A percentile compares a stretch with the other conserved stretches of the same genome.
Evolutionary conservation across 768 basidiomycete genomes (phyloP).

Genomic region (Leccinum longicurvipes): DNA sequence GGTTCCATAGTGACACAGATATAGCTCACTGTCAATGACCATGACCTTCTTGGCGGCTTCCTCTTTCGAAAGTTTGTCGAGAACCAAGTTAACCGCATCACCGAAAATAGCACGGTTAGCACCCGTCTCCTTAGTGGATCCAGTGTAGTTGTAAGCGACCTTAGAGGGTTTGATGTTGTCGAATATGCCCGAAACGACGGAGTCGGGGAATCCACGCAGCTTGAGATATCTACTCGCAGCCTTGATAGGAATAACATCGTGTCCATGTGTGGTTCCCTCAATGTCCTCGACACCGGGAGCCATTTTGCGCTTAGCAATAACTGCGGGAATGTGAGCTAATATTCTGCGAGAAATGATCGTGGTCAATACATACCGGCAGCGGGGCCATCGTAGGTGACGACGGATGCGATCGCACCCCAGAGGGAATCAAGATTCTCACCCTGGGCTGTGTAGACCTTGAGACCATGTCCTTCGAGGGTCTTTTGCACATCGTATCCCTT

Average conservation of each 20-base stretch:
- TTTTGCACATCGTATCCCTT: slow-evolving; percentile 69
- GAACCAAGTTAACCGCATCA: slow-evolving; percentile 75
- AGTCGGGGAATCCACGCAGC: slow-evolving; percentile 53
- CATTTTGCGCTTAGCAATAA: slow-evolving; percentile 68
- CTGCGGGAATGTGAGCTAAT: slow-evolving; percentile 32
- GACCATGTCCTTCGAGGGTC: slow-evolving; percentile 78
- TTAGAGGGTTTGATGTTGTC: slow-evolving; percentile 57
- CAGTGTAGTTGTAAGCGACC: slow-evolving; percentile 59
- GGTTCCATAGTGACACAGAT: background rate
- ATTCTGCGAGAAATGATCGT: background rate
- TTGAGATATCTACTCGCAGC: slow-evolving; percentile 73
- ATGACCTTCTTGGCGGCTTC: slow-evolving; percentile 77
- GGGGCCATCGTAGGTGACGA: slow-evolving; percentile 66
- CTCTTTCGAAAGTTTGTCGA: slow-evolving; percentile 72
- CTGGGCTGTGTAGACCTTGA: slow-evolving; percentile 68
- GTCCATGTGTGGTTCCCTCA: slow-evolving; percentile 75
- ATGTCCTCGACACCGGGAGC: slow-evolving; percentile 70
- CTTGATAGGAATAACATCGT: slow-evolving; percentile 84
- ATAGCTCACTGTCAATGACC: slow-evolving; percentile 74
- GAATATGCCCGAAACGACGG: slow-evolving; percentile 51
- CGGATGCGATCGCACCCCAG: slow-evolving; percentile 60
- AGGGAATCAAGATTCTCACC: slow-evolving; percentile 81
- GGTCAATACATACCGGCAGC: slow-evolving; percentile 54
- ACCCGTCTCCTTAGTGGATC: slow-evolving; percentile 69
- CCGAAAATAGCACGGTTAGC: slow-evolving; percentile 85